phyloP scores from a whole-genome alignment of 345 rosid species.

The Camelina neglecta region DNA sequence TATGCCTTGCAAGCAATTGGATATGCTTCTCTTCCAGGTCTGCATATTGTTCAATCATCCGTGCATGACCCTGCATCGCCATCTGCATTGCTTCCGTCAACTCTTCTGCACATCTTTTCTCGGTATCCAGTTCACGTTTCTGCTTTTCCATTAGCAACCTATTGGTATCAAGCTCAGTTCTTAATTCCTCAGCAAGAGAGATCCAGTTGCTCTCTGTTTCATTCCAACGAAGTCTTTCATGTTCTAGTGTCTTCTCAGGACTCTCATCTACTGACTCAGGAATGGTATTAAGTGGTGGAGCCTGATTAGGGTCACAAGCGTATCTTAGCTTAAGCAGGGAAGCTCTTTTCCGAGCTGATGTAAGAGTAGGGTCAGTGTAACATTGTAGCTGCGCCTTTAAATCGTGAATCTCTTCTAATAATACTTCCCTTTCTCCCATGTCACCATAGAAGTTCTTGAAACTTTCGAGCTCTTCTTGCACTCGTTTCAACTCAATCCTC shows the following conservation, averaged over 20 bases:
- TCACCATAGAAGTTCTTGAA: slow-evolving; percentile 73
- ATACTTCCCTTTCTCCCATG: slow-evolving; percentile 89
- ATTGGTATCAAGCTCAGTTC: slow-evolving; percentile 74
- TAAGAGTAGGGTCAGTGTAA: slow-evolving; percentile 72
- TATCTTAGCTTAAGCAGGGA: slow-evolving; percentile 65
- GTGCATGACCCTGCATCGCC: slow-evolving; percentile 96
- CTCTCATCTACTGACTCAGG: slow-evolving; percentile 66
- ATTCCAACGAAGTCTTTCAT: slow-evolving; percentile 66
- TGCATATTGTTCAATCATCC: slow-evolving; percentile 96
- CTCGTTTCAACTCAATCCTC: slow-evolving; percentile 78
- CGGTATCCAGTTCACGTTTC: slow-evolving; percentile 75
- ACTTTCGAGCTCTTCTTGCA: slow-evolving; percentile 80
- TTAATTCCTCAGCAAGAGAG: slow-evolving; percentile 82
- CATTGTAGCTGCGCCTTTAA: slow-evolving; percentile 82
- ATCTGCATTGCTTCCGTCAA: slow-evolving; percentile 90
- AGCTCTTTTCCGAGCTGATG: slow-evolving; percentile 53
- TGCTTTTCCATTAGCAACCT: slow-evolving; percentile 62
- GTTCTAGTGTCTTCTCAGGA: slow-evolving; percentile 61
- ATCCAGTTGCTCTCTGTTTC: slow-evolving; percentile 97
- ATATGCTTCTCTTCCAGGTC: slow-evolving; percentile 97
- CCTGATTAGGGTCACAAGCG: slow-evolving; percentile 55
- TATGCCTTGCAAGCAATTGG: slow-evolving; percentile 86
- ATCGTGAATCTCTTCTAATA: slow-evolving; percentile 93
- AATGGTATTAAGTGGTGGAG: slow-evolving; percentile 54
- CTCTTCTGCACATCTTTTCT: slow-evolving; percentile 86